phyloP scores from a whole-genome alignment of 129 eudicot genomes.

The Saposhnikovia divaricata region DNA sequence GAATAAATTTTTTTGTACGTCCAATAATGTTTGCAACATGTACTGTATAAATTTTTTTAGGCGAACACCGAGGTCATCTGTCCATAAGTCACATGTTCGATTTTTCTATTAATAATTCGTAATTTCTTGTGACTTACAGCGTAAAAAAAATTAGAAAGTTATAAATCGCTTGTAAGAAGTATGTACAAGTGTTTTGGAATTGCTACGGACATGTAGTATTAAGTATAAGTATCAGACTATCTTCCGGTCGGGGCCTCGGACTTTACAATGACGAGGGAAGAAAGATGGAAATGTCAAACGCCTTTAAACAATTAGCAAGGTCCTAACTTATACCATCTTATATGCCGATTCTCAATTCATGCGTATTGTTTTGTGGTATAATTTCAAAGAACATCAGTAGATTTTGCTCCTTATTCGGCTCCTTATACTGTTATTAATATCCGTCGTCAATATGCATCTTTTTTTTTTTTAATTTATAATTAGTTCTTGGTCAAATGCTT shows the following conservation, averaged over 20 bases:
- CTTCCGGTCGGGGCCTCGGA: not conserved
- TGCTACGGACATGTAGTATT: not conserved
- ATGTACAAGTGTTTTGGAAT: not conserved
- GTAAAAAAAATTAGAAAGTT: too few species aligned
- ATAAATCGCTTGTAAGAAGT: not conserved
- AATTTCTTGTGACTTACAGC: too few species aligned
- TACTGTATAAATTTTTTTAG: too few species aligned
- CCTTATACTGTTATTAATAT: too few species aligned
- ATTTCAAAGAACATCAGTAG: not conserved
- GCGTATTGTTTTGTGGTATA: not conserved
- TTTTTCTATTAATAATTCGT: too few species aligned
- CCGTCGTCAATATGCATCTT: too few species aligned
- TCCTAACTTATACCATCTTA: not conserved
- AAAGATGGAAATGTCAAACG: not conserved
- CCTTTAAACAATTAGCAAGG: not conserved
- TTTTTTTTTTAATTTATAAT: too few species aligned
- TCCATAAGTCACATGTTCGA: too few species aligned
- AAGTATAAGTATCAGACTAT: not conserved
- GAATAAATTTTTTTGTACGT: not conserved
- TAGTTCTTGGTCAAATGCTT: too few species aligned
- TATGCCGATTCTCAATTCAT: not conserved
- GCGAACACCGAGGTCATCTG: too few species aligned
- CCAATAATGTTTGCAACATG: not conserved
- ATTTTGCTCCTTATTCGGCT: not conserved
- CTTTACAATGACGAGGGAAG: not conserved